These are phyloP conservation scores for Arthrinium puccinioides DNA, from an alignment of 2,329 filamentous ascomycete genomes.

Conservation along the genomic window DNA sequence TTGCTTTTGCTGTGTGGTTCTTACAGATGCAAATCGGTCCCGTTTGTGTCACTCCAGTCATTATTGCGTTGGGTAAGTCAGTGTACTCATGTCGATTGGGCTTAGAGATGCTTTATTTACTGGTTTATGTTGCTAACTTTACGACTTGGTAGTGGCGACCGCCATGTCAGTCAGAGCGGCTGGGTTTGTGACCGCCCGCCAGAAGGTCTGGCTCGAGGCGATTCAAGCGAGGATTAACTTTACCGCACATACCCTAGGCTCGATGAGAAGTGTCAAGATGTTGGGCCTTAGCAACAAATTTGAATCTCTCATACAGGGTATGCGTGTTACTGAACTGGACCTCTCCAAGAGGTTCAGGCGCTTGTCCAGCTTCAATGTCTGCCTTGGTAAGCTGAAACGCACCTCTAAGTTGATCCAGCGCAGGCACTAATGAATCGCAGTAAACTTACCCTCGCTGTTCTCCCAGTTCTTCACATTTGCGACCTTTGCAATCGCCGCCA, in stretches of 20 bases:
- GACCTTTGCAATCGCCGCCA: constrained; percentile 15
- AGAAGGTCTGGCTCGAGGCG: constrained; percentile 4
- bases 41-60: constrained; percentile 4
- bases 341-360: constrained; percentile 1
- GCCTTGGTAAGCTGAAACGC: constrained; percentile 5
- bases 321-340: constrained; percentile 3
- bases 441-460: constrained; percentile 8
- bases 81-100: constrained; percentile 4
- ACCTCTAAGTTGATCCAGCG: constrained; percentile 3
- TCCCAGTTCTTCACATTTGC: constrained; percentile 17
- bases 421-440: constrained; percentile 3
- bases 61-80: constrained; percentile 3
- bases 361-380: constrained; percentile 3
- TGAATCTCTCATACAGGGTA: constrained; percentile 1
- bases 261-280: constrained; percentile 7
- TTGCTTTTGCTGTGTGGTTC: constrained; percentile 4
- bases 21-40: constrained; percentile 5
- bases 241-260: constrained; percentile 2
- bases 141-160: constrained; percentile 2
- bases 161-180: constrained; percentile 1
- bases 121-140: constrained; percentile 5
- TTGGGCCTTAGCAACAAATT: constrained; percentile 3
- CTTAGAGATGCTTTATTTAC: constrained; percentile 3
- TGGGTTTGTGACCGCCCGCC: constrained; percentile 1
- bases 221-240: constrained; percentile 3